Base-by-base conservation (phyloP, 345 rosid species). In the Salix caprea region DNA sequence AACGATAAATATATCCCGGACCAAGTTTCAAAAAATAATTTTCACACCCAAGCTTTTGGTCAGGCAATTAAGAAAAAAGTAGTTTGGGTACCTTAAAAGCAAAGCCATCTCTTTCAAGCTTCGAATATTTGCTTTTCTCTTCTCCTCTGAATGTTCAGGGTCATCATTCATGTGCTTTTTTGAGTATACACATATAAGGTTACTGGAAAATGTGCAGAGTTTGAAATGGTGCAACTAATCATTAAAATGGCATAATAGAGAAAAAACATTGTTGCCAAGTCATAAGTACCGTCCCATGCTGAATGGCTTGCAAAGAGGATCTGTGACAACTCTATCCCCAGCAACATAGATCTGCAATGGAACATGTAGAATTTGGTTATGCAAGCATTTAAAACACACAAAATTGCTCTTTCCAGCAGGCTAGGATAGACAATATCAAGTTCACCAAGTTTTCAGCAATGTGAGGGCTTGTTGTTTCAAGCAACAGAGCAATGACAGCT, bases 241-340 rank as follows among this genome's bases (percentile, higher is more conserved):
- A 84, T 54, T 67, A 30, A 62, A 71, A 28, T 67, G 42, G 66
- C 80, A 87, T 65, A 73, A 50, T 66, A 78, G 76, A 80, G 64
- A 42, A 75, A 44, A 79, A 83, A 39, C 78, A 82, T 56, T 65
- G 50, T 78, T 76, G 74, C 65, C 62, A 34, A 5, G 71, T 62
- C 67, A 21, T 12, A 48, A 86, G 79, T 81, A 96, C 98, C 99
- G 93, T 87, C 99, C 99, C 87, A 96, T 90, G 81, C 99, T 96
- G 86, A 96, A 96, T 65, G 99, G 99, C 89, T 91, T 91, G 89
- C 99, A 90, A 76, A 96, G 98, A 85, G 97, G 93, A 86, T 96
- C 99, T 65, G 94, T 90, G 54, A 96, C 72, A 78, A 96, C 99
- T 84, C 99, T 90, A 84, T 96, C 99, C 76, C 99, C 98, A 72